Base-by-base conservation (phyloP, 495 filamentous ascomycete species). In the Podospora sp. region DNA sequence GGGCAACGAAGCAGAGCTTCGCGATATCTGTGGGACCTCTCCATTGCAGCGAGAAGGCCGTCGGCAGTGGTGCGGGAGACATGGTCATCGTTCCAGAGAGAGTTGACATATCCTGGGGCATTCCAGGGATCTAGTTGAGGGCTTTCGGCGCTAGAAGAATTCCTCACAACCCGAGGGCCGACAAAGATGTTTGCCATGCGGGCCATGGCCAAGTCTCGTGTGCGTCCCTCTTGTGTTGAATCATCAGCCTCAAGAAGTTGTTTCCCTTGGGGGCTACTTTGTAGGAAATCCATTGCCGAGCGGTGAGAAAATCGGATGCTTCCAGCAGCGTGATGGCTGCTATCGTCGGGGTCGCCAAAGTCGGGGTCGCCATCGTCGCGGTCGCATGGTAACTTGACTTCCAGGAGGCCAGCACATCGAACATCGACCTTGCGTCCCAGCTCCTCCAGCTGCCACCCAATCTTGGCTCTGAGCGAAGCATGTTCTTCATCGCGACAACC, bases 361-460 rank as follows among this genome's bases (percentile, higher is more conserved):
- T n/a, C n/a, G n/a, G n/a, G n/a, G n/a, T n/a, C n/a, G n/a, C n/a
- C n/a, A n/a, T n/a, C n/a, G n/a, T n/a, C n/a, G n/a, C n/a, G n/a
- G n/a, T n/a, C n/a, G n/a, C n/a, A n/a, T n/a, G n/a, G n/a, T n/a
- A n/a, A n/a, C 21, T 26, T 9, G 2, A 59, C 56, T 33, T 59
- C 56, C 24, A 59, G 16, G 21, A 59, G n/a, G 25, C 56, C 56
- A 6, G 56, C 56, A 18, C 56, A 59, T 26, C 56, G 22, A 20
- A 18, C n/a, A 26, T 59, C 26, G 6, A 59, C 12, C 6, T 20
- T 20, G 56, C 26, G 56, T n/a, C 7, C 8, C 7, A 27, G 21
- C 1, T 27, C 26, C 6, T 27, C 56, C 9, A 22, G 27, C 56
- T 59, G 21, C 24, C 16, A 29, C 6, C 18, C 21, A 22, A 52